Base-by-base conservation (phyloP, 2,329 filamentous ascomycete genomes). In the Aspergillus arachidicola region DNA sequence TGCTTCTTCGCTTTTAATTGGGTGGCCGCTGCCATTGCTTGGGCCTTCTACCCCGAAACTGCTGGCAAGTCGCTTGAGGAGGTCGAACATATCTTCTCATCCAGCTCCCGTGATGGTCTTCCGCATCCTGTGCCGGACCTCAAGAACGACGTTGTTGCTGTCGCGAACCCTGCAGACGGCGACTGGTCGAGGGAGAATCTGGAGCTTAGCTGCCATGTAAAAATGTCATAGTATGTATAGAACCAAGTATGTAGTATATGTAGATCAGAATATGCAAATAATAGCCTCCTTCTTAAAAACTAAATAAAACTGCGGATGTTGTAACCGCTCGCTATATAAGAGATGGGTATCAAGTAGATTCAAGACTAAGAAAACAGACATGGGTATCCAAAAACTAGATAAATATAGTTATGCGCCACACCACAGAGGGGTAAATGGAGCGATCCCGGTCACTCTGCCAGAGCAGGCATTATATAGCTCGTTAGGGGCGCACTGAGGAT, bases 1-100 rank as follows among this genome's bases (percentile, higher is more conserved):
- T 74, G 80, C 14, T 83, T 84, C 68, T 78, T 79, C 48, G 82
- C 79, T 7, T 83, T 84, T 69, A 84, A 83, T 63, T 75, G 83
- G 69, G 75, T 77, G 19, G 81, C 77, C 4, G 75, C 78, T 26
- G 21, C 73, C 3, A 16, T 76, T 16, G 68, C 74, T 51, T 79
- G 75, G 71, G 69, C 73, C n/a, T 76, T 69, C 43, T 76, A 74
- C 43, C 74, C 75, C 0, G 75, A 77, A 59, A 76, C 75, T 7
- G 69, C 63, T n/a, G 71, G 69, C 3, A 59, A 67, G 45, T 73
- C 74, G 21, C 69, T 78, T 6, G 75, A 78, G 55, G 70, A 72
- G 53, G 69, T 76, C 7, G 73, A 74, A 53, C 69, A 72, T n/a
- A 63, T 74, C 7, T 75, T 77, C 43, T 57, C 21, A 23, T 16